Evolutionary conservation across 352 stramenopile species (phyloP), one percentile per base, ranked within the genome.

Genomic region (Globisporangium canariense): DNA sequence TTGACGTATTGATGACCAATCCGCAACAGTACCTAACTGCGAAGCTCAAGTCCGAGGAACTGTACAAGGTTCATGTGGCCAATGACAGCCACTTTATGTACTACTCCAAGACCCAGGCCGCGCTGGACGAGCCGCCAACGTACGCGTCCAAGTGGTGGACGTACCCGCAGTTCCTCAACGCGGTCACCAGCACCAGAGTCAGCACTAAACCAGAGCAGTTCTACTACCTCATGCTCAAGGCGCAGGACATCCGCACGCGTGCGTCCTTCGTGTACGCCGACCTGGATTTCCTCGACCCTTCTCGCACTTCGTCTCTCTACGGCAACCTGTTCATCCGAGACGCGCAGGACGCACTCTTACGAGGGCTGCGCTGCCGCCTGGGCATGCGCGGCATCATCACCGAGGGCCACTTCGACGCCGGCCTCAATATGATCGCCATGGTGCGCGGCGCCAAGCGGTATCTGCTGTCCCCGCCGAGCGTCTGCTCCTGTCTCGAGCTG

Each of bases 31-130:
- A 94, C 47, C 46, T 83, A 53, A 81, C 75, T 20, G 61, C 80
- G 53, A 55, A 83, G 58, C 76, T 87, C 25, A 61, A 66, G 25
- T 61, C 68, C 13, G 63, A 68, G 1, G 62, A 78, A 54, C n/a
- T 52, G 4, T 90, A 85, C 67, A 82, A 81, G 34, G 76, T 90
- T n/a, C 74, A 94, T 49, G 78, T 84, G 9, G 69, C 82, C 10
- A 97, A 96, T 40, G 65, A 77, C 58, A 97, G 96, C 67, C 95
- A 98, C 68, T 98, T 98, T 67, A 98, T 99, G 91, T 98, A 98
- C 72, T 98, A 86, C 72, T 76, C 79, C 18, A 86, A 84, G 58
- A 72, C 62, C 16, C 66, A 66, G 30, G 67, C 77, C 28, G 49
- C 73, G 38, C 25, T 52, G 18, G 71, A 72, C 20, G 71, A 84